A percentile compares a stretch with the other conserved stretches of the same genome.
phyloP scores from a whole-genome alignment of 2,329 filamentous ascomycete species.

The Diaporthe ilicicola region DNA sequence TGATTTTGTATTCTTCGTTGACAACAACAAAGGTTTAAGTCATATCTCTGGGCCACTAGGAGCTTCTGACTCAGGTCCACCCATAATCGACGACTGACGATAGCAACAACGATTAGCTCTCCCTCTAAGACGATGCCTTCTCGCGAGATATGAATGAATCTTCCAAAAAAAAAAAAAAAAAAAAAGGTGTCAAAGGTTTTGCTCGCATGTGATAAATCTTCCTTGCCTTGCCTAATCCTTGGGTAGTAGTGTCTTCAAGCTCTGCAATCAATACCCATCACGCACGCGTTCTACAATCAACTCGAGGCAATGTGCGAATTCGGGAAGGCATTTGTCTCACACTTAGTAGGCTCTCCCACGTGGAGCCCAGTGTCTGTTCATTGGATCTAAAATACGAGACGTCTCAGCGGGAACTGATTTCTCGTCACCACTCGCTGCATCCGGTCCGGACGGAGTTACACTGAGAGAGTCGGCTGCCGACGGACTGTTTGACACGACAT shows the following conservation, averaged over 20 bases:
- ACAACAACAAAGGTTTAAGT: not conserved
- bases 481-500: not conserved
- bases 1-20: too few species aligned
- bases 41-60: not conserved
- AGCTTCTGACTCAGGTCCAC: not conserved
- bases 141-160: slow-evolving; percentile 32
- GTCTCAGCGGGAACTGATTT: not conserved
- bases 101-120: slow-evolving; percentile 23
- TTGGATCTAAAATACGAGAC: not conserved
- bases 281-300: not conserved
- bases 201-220: slow-evolving; percentile 17
- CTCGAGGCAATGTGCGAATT: not conserved
- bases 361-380: not conserved
- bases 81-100: slow-evolving; percentile 26
- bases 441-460: too few species aligned
- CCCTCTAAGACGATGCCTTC: slow-evolving; percentile 29
- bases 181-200: slow-evolving; percentile 13
- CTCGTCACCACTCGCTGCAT: not conserved
- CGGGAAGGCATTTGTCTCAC: not conserved
- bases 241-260: not conserved
- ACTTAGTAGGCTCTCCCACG: slow-evolving; percentile 12
- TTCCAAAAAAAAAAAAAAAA: slow-evolving; percentile 24
- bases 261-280: not conserved
- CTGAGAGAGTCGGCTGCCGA: not conserved
- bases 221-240: not conserved